Conservation (phyloP, 106 monocot genomes). For the Phalaenopsis aphrodite region DNA sequence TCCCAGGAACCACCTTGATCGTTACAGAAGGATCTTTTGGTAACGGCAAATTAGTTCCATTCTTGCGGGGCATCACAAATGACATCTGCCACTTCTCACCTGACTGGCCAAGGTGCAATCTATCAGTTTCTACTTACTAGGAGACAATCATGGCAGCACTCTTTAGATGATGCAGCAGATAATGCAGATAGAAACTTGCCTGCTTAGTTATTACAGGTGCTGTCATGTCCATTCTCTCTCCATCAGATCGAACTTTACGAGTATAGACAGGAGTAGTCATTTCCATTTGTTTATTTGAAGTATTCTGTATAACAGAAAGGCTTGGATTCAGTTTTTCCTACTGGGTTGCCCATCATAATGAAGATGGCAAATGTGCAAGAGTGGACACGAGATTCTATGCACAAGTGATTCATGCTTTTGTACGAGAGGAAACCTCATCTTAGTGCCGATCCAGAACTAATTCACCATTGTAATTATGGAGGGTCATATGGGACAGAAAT, state of each 20-base stretch:
- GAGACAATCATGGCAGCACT: background rate
- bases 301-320: constrained; percentile 35
- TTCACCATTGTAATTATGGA: too few relatives aligned
- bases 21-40: constrained; percentile 70
- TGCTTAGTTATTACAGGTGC: constrained; percentile 66
- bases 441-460: too few relatives aligned
- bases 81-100: constrained; percentile 72
- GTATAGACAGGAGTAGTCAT: constrained; percentile 91
- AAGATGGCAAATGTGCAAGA: background rate
- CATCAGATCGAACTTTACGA: constrained; percentile 34
- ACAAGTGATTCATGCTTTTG: too few relatives aligned
- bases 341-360: background rate
- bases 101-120: constrained; percentile 28
- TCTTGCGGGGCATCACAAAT: constrained; percentile 85
- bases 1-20: constrained; percentile 55
- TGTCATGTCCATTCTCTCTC: constrained; percentile 91
- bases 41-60: constrained; percentile 63
- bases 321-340: background rate
- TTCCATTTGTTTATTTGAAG: constrained; percentile 59
- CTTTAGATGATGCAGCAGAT: background rate
- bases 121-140: background rate
- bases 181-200: constrained; percentile 18
- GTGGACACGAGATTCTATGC: too few relatives aligned
- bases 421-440: too few relatives aligned
- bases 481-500: too few relatives aligned